These are phyloP conservation scores for Verbascum thapsus DNA, from an alignment of 257 asterid species.

Conservation along the genomic window DNA sequence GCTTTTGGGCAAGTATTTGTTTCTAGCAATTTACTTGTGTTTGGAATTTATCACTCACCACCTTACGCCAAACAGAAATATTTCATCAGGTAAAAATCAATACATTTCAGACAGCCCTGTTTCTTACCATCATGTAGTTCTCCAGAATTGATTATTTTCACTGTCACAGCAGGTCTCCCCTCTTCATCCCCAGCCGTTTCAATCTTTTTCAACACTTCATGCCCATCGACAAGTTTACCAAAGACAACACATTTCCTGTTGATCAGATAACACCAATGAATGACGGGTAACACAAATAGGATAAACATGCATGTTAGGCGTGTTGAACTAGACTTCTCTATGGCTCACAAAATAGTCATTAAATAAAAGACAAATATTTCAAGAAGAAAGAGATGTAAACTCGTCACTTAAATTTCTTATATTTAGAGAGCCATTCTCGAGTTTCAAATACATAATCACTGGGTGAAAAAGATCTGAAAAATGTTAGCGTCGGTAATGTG, in stretches of 20 bases:
- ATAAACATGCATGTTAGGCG: neutral
- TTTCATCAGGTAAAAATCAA: neutral
- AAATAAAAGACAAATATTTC: constrained; percentile 2
- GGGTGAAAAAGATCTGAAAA: no score
- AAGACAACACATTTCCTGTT: constrained; percentile 85
- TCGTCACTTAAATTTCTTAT: neutral
- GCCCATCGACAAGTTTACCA: constrained; percentile 89
- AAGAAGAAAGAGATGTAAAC: neutral
- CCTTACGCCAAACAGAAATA: neutral
- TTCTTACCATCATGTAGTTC: constrained; percentile 77
- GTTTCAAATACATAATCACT: neutral
- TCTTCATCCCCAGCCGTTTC: constrained; percentile 85
- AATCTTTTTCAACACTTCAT: constrained; percentile 80
- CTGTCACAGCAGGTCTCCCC: constrained; percentile 87
- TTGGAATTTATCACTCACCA: no score
- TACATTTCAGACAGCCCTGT: constrained; percentile 11
- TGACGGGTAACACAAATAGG: neutral
- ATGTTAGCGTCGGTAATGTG: neutral
- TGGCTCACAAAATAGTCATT: neutral
- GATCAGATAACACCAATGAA: constrained; percentile 29
- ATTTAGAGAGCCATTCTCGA: neutral
- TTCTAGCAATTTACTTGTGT: no score
- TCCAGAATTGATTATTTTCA: constrained; percentile 87
- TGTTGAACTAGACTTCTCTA: neutral
- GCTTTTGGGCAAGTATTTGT: no score